Evolutionary conservation across 2,329 filamentous ascomycete genomes (phyloP).

Genomic region (Colletotrichum sp.): DNA sequence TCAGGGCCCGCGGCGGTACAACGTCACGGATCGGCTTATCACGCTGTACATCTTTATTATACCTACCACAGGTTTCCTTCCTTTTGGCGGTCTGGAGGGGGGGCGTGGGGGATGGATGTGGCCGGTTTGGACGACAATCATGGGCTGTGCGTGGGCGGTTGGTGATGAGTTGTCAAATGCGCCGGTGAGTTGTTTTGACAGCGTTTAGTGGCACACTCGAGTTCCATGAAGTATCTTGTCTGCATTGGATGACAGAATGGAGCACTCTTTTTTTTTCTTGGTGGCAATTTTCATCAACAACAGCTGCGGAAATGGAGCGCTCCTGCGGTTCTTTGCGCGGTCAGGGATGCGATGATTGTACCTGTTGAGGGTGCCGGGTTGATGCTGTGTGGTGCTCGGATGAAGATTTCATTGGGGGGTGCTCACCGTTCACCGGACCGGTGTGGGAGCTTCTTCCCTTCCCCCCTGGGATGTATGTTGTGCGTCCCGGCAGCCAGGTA

Average conservation of each 20-base stretch:
- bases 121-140: not conserved
- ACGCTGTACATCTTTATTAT: not conserved
- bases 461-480: not conserved
- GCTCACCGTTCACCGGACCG: not conserved
- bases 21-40: conserved; percentile 8
- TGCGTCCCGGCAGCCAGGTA: not conserved
- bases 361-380: not conserved
- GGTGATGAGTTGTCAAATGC: not conserved
- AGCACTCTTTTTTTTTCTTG: not conserved
- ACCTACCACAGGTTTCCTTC: not conserved
- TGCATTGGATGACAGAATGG: not conserved
- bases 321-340: not conserved
- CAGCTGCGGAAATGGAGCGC: not conserved
- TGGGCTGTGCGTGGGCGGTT: not conserved
- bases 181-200: not conserved
- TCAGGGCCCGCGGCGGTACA: not conserved
- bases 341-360: not conserved
- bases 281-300: not conserved
- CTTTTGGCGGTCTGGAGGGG: not conserved
- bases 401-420: not conserved
- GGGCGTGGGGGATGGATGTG: not conserved
- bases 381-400: not conserved
- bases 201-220: not conserved
- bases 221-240: not conserved
- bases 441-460: not conserved